Conservation (phyloP, 108 stramenopile species). For the Skeletonema marinoi region DNA sequence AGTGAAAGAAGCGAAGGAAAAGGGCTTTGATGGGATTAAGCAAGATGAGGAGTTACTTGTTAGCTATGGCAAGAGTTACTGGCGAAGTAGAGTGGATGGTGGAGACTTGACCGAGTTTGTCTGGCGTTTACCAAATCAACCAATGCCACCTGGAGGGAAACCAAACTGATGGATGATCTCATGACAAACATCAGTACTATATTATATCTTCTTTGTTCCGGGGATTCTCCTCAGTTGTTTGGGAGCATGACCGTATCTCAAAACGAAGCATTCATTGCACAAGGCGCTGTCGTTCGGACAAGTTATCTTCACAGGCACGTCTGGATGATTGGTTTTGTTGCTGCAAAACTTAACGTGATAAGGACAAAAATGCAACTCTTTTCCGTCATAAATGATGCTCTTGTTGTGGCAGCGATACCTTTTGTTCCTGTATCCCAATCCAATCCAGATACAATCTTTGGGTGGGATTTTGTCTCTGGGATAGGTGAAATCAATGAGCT, state of each 20-base stretch:
- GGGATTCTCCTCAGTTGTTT: constrained; percentile 16
- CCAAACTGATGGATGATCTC: neutral
- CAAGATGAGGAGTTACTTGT: constrained; percentile 42
- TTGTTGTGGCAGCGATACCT: constrained; percentile 25
- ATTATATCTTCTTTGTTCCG: constrained; percentile 11
- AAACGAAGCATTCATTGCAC: constrained; percentile 44
- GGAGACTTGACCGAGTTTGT: constrained; percentile 45
- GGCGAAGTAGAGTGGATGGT: constrained; percentile 24
- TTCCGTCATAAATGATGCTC: constrained; percentile 12
- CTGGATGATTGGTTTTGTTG: constrained; percentile 10
- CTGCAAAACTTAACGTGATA: constrained; percentile 36
- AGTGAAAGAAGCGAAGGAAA: constrained; percentile 24
- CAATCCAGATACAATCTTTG: constrained; percentile 21
- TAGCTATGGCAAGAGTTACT: constrained; percentile 40
- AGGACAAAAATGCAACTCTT: constrained; percentile 13
- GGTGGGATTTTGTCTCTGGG: neutral
- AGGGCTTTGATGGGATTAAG: constrained; percentile 28
- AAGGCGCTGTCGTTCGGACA: constrained; percentile 31
- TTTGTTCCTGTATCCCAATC: constrained; percentile 3
- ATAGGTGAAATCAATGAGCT: constrained; percentile 2
- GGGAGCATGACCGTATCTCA: constrained; percentile 9
- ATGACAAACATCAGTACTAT: neutral
- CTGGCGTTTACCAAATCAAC: constrained; percentile 30
- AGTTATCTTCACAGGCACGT: constrained; percentile 23
- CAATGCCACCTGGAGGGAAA: constrained; percentile 10